These are phyloP conservation scores for Wickerhamiella azyma DNA, from an alignment of 805 yeast genomes.

Conservation along the genomic window DNA sequence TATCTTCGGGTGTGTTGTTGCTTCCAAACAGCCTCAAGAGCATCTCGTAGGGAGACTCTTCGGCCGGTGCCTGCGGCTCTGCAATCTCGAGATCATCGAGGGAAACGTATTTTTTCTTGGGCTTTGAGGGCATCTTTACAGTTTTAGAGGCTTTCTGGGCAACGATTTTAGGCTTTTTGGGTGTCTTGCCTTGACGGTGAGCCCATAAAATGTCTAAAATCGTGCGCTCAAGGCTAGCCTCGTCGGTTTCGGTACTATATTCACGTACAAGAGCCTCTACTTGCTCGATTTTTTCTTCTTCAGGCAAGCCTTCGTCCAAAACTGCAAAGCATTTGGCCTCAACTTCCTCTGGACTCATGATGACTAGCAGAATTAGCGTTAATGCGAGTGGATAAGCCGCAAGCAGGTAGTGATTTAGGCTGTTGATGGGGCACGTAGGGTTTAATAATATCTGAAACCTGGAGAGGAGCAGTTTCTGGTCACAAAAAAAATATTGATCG, in stretches of 20 bases:
- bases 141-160: constrained; percentile 9
- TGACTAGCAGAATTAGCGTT: background rate
- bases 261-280: constrained; percentile 26
- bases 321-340: constrained; percentile 21
- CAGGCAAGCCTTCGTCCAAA: constrained; percentile 24
- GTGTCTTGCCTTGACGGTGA: constrained; percentile 24
- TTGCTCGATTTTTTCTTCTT: constrained; percentile 30
- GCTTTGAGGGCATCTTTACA: constrained; percentile 10
- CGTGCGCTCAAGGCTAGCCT: constrained; percentile 25
- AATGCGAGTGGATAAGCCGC: background rate
- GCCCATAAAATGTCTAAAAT: constrained; percentile 32
- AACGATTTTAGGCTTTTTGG: constrained; percentile 16
- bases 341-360: background rate
- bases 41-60: constrained; percentile 27
- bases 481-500: no score
- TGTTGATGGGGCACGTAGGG: no score
- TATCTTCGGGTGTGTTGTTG: constrained; percentile 23
- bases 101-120: constrained; percentile 9
- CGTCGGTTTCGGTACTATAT: constrained; percentile 12
- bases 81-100: constrained; percentile 3
- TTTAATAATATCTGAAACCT: background rate
- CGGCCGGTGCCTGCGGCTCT: background rate
- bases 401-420: no score
- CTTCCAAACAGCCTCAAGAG: constrained; percentile 26
- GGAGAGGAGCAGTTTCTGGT: no score